phyloP scores from a whole-genome alignment of 2,329 filamentous ascomycete species.

The Fusarium clavum region DNA sequence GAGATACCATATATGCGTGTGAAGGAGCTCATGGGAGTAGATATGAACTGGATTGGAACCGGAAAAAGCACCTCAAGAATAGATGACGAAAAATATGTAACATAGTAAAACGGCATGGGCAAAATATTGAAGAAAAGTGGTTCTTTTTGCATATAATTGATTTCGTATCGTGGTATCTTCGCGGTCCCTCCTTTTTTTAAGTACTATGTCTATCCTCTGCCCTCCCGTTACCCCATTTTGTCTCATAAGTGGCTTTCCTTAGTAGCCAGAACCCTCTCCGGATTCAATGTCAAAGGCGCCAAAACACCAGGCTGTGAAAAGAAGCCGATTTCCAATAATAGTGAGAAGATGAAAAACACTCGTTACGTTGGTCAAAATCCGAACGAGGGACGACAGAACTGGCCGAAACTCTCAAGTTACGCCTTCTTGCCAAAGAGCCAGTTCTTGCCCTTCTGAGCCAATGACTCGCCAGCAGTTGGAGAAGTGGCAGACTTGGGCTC shows the following conservation, averaged over 20 bases:
- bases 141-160: slow-evolving; percentile 24
- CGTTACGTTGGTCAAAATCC: neutral
- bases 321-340: slow-evolving; percentile 15
- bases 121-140: slow-evolving; percentile 5
- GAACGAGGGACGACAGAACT: neutral
- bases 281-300: slow-evolving; percentile 30
- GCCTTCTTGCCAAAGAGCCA: slow-evolving; percentile 63
- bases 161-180: slow-evolving; percentile 41
- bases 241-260: slow-evolving; percentile 8
- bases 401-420: slow-evolving; percentile 36
- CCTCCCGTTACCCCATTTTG: slow-evolving; percentile 9
- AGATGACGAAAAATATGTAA: slow-evolving; percentile 31
- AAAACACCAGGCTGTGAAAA: slow-evolving; percentile 43
- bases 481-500: slow-evolving; percentile 19
- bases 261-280: slow-evolving; percentile 7
- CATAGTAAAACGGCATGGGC: slow-evolving; percentile 36
- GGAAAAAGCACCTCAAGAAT: slow-evolving; percentile 25
- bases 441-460: slow-evolving; percentile 59
- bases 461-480: slow-evolving; percentile 29
- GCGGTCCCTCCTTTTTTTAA: slow-evolving; percentile 22
- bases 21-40: neutral
- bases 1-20: slow-evolving; percentile 1
- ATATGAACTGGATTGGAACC: neutral
- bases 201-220: slow-evolving; percentile 1
- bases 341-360: slow-evolving; percentile 3